Conservation (phyloP, 768 basidiomycete genomes). For the Mycena galopus region DNA sequence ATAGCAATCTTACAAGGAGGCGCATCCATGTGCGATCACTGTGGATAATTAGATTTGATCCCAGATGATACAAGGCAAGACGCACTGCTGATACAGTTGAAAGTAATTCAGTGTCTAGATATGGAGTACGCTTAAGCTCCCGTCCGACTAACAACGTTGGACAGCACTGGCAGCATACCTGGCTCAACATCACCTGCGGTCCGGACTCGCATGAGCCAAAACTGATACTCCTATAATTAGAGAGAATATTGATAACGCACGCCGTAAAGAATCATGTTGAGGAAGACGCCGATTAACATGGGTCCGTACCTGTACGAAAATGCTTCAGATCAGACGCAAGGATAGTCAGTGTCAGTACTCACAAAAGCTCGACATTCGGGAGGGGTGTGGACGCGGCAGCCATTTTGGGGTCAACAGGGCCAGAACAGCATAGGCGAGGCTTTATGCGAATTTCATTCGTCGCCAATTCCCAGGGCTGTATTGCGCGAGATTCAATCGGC, state of each 20-base stretch:
- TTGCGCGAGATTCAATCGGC: no score
- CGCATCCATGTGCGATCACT: slow-evolving; percentile 60
- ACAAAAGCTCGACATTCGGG: slow-evolving; percentile 27
- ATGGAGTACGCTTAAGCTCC: slow-evolving; percentile 2
- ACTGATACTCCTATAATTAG: not conserved
- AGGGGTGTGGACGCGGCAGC: slow-evolving; percentile 8
- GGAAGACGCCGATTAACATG: slow-evolving; percentile 22
- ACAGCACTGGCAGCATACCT: slow-evolving; percentile 49
- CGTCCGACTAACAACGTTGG: not conserved
- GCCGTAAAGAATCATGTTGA: slow-evolving; percentile 20
- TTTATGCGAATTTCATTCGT: no score
- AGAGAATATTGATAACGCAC: not conserved
- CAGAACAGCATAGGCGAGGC: no score
- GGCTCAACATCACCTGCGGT: slow-evolving; percentile 50
- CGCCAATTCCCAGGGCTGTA: no score
- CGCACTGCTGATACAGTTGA: slow-evolving; percentile 43
- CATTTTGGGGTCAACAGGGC: no score
- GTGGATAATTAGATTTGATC: not conserved
- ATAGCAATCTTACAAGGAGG: slow-evolving; percentile 47
- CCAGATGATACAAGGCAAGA: not conserved
- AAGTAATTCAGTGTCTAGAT: slow-evolving; percentile 50
- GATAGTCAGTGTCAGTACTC: not conserved
- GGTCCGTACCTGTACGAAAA: slow-evolving; percentile 18
- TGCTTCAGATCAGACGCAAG: not conserved
- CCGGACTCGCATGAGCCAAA: not conserved